A percentile compares a stretch with the other conserved stretches of the same genome.
phyloP scores from a whole-genome alignment of 768 basidiomycete species.

The Porphyrellus cyaneotinctus region DNA sequence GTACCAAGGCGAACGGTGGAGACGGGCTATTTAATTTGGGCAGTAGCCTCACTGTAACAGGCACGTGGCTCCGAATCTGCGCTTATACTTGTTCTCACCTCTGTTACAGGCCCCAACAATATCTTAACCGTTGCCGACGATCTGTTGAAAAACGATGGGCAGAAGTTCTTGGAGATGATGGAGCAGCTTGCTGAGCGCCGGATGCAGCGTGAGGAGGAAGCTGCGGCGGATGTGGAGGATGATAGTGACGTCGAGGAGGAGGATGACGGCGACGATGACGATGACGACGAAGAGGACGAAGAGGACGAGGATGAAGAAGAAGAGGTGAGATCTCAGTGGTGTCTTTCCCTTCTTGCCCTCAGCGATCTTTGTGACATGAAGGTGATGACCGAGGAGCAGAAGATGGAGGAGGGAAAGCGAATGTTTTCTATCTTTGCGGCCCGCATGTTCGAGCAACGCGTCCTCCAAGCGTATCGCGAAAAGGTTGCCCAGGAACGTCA shows the following conservation, averaged over 20 bases:
- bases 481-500: conserved; percentile 96
- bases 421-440: conserved; percentile 99
- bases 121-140: conserved; percentile 99
- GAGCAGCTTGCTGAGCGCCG: conserved; percentile 94
- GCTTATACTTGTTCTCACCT: conserved; percentile 18
- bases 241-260: conserved; percentile 62
- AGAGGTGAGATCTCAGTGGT: conserved; percentile 34
- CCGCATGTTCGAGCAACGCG: conserved; percentile 98
- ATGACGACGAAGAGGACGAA: conserved; percentile 63
- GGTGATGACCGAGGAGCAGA: conserved; percentile 92
- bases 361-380: conserved; percentile 24
- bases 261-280: conserved; percentile 55
- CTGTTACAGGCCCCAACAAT: conserved; percentile 68
- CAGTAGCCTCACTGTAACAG: conserved; percentile 77
- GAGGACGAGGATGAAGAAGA: conserved; percentile 47
- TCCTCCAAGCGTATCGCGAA: conserved; percentile 93
- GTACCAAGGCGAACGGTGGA: conserved; percentile 43
- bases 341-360: conserved; percentile 5
- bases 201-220: conserved; percentile 84
- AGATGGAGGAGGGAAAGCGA: conserved; percentile 97
- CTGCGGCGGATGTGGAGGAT: conserved; percentile 55
- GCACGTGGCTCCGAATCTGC: conserved; percentile 37
- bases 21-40: conserved; percentile 80
- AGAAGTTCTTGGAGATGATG: conserved; percentile 99
- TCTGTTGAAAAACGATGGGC: conserved; percentile 95